A percentile compares a stretch with the other conserved stretches of the same genome.
phyloP scores from a whole-genome alignment of 1,139 yeast genomes.

The Casaregolazyma suthepensis region DNA sequence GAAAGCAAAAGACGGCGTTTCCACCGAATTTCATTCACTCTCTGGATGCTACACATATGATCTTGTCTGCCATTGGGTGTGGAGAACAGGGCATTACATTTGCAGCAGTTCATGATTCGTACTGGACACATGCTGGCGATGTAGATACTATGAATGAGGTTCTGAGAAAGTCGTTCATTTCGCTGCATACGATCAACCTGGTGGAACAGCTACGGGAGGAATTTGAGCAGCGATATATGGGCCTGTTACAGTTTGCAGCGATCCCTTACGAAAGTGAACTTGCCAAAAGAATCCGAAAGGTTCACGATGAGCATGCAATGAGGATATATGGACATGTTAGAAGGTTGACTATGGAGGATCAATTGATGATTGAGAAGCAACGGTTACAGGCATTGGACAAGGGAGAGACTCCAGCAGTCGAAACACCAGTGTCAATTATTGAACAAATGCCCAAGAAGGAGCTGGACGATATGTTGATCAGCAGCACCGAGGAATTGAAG shows the following conservation, averaged over 20 bases:
- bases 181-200: conserved; percentile 67
- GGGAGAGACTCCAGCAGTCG: conserved; percentile 48
- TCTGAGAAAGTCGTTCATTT: conserved; percentile 74
- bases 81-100: conserved; percentile 62
- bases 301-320: conserved; percentile 34
- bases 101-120: conserved; percentile 97
- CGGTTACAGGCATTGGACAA: conserved; percentile 48
- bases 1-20: conserved; percentile 88
- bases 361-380: conserved; percentile 61
- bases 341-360: conserved; percentile 63
- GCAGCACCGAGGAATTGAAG: conserved; percentile 9
- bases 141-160: conserved; percentile 66
- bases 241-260: conserved; percentile 52
- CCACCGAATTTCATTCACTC: conserved; percentile 97
- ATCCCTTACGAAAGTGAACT: conserved; percentile 50
- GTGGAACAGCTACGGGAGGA: conserved; percentile 68
- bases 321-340: conserved; percentile 39
- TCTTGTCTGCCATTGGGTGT: conserved; percentile 79
- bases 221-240: conserved; percentile 72
- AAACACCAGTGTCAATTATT: conserved; percentile 68
- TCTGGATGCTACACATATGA: conserved; percentile 94
- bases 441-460: conserved; percentile 31
- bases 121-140: conserved; percentile 95
- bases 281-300: conserved; percentile 46
- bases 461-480: conserved; percentile 20